Percentiles rank a stretch among this genome's conserved stretches.
These are phyloP conservation scores for Plasmodium falciparum DNA, from an alignment of 169 alveolate genomes.

Conservation along the genomic window DNA sequence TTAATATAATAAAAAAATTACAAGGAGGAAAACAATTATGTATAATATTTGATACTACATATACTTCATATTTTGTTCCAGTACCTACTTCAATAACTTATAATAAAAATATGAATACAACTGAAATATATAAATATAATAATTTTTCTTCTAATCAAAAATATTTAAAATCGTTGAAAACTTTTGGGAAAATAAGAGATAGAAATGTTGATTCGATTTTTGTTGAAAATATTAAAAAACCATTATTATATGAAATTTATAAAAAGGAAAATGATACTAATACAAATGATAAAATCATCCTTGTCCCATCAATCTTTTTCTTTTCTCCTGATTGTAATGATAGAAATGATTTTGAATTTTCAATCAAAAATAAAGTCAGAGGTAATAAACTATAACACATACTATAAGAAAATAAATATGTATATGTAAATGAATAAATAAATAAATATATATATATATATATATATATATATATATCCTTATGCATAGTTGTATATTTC, in stretches of 20 bases:
- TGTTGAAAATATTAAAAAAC: conserved; percentile 42
- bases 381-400: conserved; percentile 2
- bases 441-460: neutral
- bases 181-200: conserved; percentile 56
- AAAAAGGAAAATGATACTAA: conserved; percentile 20
- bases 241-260: conserved; percentile 14
- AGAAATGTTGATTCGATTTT: conserved; percentile 56
- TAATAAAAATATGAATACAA: conserved; percentile 45
- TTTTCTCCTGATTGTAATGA: conserved; percentile 64
- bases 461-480: neutral
- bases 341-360: conserved; percentile 43
- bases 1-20: conserved; percentile 56
- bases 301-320: conserved; percentile 65
- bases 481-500: neutral
- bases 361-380: conserved; percentile 31
- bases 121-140: conserved; percentile 45
- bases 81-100: conserved; percentile 32
- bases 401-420: neutral
- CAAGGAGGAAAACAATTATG: conserved; percentile 72
- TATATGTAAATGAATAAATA: no score
- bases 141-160: conserved; percentile 19
- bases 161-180: conserved; percentile 27
- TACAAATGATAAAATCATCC: neutral
- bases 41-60: conserved; percentile 65
- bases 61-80: conserved; percentile 66